These are phyloP conservation scores for Xylariaceae sp. DNA, from an alignment of 2,329 filamentous ascomycete genomes.

Conservation along the genomic window DNA sequence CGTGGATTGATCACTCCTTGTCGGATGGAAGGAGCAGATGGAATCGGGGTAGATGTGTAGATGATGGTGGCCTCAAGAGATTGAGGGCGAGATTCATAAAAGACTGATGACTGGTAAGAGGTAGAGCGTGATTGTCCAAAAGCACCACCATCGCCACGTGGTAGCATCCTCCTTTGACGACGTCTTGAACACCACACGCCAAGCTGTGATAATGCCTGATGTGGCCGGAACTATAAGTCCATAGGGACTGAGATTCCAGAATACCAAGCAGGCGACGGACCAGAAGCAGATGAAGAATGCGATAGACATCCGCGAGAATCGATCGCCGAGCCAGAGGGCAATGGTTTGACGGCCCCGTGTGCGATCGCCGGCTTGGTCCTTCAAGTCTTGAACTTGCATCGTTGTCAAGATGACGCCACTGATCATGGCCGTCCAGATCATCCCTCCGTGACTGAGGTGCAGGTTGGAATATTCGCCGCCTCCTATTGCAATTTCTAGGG, in stretches of 20 bases:
- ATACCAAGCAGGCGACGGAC: constrained; percentile 14
- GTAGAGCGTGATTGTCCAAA: constrained; percentile 19
- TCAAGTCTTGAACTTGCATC: constrained; percentile 26
- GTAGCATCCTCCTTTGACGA: constrained; percentile 14
- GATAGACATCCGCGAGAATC: constrained; percentile 15
- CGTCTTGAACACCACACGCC: constrained; percentile 10
- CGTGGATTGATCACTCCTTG: no score
- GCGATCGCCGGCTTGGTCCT: constrained; percentile 24
- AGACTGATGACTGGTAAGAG: constrained; percentile 15
- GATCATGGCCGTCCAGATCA: constrained; percentile 21
- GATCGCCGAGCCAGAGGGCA: constrained; percentile 21
- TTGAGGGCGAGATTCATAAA: constrained; percentile 6
- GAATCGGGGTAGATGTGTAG: no score
- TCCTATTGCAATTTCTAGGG: constrained; percentile 20
- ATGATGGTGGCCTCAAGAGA: neutral
- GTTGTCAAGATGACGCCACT: constrained; percentile 24
- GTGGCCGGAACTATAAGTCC: constrained; percentile 8
- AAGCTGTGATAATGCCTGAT: constrained; percentile 11
- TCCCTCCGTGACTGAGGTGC: constrained; percentile 14
- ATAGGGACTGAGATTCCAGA: constrained; percentile 15
- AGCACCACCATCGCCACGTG: constrained; percentile 18
- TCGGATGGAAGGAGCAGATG: no score
- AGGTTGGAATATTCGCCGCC: constrained; percentile 12
- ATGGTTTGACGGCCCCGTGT: constrained; percentile 22
- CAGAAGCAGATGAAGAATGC: constrained; percentile 18